A percentile compares a stretch with the other conserved stretches of the same genome.
These are phyloP conservation scores for Puccinia hordei DNA, from an alignment of 1,284 basidiomycete species.

Conservation along the genomic window DNA sequence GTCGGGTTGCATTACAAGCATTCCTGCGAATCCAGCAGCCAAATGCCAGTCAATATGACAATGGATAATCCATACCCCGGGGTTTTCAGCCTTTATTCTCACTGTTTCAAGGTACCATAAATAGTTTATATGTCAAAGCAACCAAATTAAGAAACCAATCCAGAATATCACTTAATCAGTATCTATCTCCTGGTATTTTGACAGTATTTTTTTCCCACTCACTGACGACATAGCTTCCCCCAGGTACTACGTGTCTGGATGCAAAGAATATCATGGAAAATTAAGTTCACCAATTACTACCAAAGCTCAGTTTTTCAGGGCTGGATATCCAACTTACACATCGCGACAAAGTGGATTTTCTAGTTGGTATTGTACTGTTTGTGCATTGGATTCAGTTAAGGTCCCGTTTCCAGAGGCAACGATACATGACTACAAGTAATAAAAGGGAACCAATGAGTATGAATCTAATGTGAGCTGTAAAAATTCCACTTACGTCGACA, in stretches of 20 bases:
- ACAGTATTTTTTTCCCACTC: not conserved
- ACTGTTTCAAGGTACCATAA: conserved; percentile 9
- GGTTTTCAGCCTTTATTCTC: conserved; percentile 20
- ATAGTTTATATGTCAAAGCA: too few species aligned
- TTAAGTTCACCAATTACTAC: not conserved
- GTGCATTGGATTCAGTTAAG: not conserved
- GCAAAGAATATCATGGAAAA: not conserved
- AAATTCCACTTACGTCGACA: conserved; percentile 12
- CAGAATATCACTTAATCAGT: not conserved
- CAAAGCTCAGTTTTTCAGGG: not conserved
- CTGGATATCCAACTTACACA: conserved; percentile 20
- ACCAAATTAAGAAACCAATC: not conserved
- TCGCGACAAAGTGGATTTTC: conserved; percentile 3
- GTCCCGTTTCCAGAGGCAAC: conserved; percentile 21
- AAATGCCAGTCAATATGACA: conserved; percentile 44
- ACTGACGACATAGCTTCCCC: conserved; percentile 17
- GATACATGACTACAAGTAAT: not conserved
- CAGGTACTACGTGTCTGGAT: conserved; percentile 18
- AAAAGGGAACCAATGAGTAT: not conserved
- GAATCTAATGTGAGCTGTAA: not conserved
- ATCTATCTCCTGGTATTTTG: not conserved
- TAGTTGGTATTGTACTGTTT: conserved; percentile 7
- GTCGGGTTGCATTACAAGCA: conserved; percentile 38
- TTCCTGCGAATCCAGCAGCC: conserved; percentile 37
- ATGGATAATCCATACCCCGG: conserved; percentile 38